These are phyloP conservation scores for Corinectria fuckeliana DNA, from an alignment of 2,329 filamentous ascomycete species.

Conservation along the genomic window DNA sequence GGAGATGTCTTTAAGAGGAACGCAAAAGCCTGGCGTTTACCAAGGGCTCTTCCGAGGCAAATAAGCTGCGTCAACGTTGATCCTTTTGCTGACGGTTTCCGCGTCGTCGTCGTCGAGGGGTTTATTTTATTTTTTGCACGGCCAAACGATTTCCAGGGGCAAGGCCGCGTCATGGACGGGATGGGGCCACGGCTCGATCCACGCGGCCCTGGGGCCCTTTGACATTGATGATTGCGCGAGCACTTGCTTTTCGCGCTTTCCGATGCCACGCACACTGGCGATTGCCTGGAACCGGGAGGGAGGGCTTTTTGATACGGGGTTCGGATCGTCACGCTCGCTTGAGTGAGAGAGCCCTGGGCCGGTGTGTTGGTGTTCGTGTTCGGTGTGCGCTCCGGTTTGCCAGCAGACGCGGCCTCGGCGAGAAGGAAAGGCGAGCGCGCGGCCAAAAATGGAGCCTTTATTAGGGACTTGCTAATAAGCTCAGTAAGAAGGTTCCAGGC, in stretches of 20 bases:
- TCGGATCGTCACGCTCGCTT: slow-evolving; percentile 1
- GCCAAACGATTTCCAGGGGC: slow-evolving; percentile 11
- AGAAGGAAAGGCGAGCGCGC: neutral
- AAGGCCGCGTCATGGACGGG: slow-evolving; percentile 18
- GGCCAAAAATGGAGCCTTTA: neutral
- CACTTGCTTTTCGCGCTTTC: neutral
- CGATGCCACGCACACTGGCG: neutral
- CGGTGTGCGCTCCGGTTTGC: neutral
- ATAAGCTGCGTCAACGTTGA: neutral
- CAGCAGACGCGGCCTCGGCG: neutral
- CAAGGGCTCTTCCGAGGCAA: neutral
- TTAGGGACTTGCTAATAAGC: neutral
- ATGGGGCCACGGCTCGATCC: slow-evolving; percentile 14
- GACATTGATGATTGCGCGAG: slow-evolving; percentile 1
- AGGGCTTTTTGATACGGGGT: neutral
- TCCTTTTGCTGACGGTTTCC: neutral
- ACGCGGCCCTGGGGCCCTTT: slow-evolving; percentile 9
- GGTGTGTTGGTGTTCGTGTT: neutral
- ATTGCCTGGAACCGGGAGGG: neutral
- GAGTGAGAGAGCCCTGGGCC: neutral
- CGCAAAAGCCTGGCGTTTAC: neutral
- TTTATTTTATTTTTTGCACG: too few relatives aligned
- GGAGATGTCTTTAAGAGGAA: neutral
- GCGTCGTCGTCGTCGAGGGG: slow-evolving; percentile 7
- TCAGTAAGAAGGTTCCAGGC: neutral